These are phyloP conservation scores for Luzula sylvatica DNA, from an alignment of 176 grass and related monocot species.

Conservation along the genomic window DNA sequence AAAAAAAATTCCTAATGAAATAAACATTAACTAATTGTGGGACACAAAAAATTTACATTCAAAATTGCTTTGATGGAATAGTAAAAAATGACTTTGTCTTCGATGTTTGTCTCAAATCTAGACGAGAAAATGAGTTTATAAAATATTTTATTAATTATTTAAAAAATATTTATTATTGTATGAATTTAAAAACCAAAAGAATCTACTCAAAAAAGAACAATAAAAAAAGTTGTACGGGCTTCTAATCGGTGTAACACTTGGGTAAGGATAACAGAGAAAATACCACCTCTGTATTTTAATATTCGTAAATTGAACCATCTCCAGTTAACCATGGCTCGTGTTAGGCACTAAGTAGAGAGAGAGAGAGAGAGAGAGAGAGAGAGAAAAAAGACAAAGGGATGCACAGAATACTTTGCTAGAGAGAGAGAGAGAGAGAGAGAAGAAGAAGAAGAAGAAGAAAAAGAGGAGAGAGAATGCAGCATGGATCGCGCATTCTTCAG, in stretches of 20 bases:
- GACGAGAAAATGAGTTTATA: no score
- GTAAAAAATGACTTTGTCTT: no score
- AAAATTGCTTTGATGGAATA: no score
- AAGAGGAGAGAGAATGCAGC: slow-evolving; percentile 20
- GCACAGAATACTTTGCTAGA: slow-evolving; percentile 1
- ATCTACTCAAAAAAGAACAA: no score
- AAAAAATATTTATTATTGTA: no score
- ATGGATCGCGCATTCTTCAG: slow-evolving; percentile 30
- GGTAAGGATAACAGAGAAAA: background rate
- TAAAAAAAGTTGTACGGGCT: no score
- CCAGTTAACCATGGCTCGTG: slow-evolving; percentile 13
- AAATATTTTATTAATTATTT: no score
- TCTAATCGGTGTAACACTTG: background rate
- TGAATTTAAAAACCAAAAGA: no score
- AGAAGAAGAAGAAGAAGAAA: background rate
- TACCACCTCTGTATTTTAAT: background rate
- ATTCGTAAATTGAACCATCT: slow-evolving; percentile 7
- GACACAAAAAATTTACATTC: no score
- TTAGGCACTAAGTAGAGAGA: slow-evolving; percentile 3
- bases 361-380: slow-evolving; percentile 12
- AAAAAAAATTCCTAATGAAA: no score
- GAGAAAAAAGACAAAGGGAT: background rate
- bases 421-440: background rate
- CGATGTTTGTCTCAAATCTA: no score
- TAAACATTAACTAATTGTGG: no score